Conservation (phyloP, 768 basidiomycete species). For the Termitomyces heimii region DNA sequence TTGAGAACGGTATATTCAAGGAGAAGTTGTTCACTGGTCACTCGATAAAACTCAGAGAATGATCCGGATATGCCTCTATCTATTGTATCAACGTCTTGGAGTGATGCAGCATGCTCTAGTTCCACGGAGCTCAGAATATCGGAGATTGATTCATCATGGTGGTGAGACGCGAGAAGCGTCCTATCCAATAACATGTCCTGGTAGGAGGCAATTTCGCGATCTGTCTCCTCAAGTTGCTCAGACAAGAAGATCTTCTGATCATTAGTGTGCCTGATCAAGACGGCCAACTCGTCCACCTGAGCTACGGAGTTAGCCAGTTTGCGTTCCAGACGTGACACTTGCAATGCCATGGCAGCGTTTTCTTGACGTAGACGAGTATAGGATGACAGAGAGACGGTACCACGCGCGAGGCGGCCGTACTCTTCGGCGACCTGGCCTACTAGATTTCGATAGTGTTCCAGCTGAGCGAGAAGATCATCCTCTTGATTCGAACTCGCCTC, state of each 20-base stretch:
- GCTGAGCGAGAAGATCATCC: slow-evolving; percentile 38
- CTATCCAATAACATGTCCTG: background rate
- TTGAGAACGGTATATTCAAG: slow-evolving; percentile 22
- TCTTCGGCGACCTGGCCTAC: slow-evolving; percentile 46
- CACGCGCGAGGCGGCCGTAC: slow-evolving; percentile 44
- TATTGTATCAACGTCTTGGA: slow-evolving; percentile 1
- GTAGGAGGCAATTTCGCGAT: slow-evolving; percentile 27
- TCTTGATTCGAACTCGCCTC: slow-evolving; percentile 31
- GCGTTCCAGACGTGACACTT: slow-evolving; percentile 51
- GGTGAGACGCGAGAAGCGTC: background rate
- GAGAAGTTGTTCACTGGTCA: slow-evolving; percentile 28
- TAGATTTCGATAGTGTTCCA: slow-evolving; percentile 43
- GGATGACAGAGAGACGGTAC: slow-evolving; percentile 30
- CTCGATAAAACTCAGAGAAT: slow-evolving; percentile 29
- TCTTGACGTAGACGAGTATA: slow-evolving; percentile 35
- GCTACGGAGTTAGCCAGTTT: slow-evolving; percentile 64
- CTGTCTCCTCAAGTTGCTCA: slow-evolving; percentile 24
- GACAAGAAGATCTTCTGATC: slow-evolving; percentile 44
- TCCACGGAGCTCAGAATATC: background rate
- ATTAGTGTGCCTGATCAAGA: slow-evolving; percentile 52
- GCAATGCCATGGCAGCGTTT: slow-evolving; percentile 31
- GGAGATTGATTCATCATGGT: background rate
- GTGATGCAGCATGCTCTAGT: slow-evolving; percentile 1
- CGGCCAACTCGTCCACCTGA: slow-evolving; percentile 59
- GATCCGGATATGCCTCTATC: slow-evolving; percentile 14